Evolutionary conservation across 2,329 filamentous ascomycete genomes (phyloP).

Genomic region (Penicillium paneum): DNA sequence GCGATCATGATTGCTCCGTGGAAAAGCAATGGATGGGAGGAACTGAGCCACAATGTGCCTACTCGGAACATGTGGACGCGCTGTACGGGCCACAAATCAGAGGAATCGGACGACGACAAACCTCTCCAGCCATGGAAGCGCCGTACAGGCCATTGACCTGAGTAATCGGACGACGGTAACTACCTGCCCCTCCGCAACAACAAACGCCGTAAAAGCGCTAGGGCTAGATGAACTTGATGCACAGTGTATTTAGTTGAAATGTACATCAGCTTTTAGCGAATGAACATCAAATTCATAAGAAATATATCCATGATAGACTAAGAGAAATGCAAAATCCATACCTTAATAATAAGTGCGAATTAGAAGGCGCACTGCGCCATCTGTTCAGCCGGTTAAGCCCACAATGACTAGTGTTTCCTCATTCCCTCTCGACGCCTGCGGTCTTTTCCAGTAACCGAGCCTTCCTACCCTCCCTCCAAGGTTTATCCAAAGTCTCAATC

Average conservation of each 20-base stretch:
- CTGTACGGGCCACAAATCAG: neutral
- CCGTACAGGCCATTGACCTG: neutral
- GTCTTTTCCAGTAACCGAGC: constrained; percentile 63
- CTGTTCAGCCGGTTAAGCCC: neutral
- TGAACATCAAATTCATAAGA: neutral
- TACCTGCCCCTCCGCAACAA: constrained; percentile 8
- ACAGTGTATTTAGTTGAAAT: neutral
- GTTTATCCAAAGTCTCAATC: constrained; percentile 74
- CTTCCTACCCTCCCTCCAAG: constrained; percentile 72
- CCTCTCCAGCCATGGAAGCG: neutral
- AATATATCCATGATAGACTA: neutral
- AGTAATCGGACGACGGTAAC: constrained; percentile 3
- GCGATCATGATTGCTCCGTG: constrained; percentile 81
- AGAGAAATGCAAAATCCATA: neutral
- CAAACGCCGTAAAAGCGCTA: neutral
- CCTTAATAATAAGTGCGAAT: neutral
- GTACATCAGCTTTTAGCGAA: neutral
- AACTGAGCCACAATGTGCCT: constrained; percentile 29
- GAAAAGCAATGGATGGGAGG: constrained; percentile 63
- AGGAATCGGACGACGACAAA: neutral
- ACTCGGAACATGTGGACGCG: neutral
- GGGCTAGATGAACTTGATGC: neutral
- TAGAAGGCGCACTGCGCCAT: neutral
- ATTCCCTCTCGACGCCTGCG: constrained; percentile 29
- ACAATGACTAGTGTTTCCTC: neutral